Conservation (phyloP, 1,284 basidiomycete species). For the Puccinia horiana region DNA sequence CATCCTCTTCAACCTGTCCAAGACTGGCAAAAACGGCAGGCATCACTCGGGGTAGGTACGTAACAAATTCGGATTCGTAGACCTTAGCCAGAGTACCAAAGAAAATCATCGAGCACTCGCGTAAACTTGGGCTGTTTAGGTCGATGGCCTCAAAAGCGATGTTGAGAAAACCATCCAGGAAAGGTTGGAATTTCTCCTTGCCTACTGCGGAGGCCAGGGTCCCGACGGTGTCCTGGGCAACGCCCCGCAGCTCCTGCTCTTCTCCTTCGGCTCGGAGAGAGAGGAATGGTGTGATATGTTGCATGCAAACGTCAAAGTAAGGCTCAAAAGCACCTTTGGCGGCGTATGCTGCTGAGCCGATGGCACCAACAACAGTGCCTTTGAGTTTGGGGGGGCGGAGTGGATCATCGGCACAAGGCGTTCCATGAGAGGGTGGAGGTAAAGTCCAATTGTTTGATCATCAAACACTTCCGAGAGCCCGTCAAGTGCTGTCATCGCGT, state of each 20-base stretch:
- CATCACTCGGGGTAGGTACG: conserved; percentile 81
- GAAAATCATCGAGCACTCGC: conserved; percentile 97
- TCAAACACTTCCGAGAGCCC: conserved; percentile 93
- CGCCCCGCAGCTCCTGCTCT: conserved; percentile 85
- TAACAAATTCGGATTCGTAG: conserved; percentile 89
- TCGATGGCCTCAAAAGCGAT: conserved; percentile 88
- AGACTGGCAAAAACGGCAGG: conserved; percentile 82
- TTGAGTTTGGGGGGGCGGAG: conserved; percentile 83
- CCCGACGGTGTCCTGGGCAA: conserved; percentile 96
- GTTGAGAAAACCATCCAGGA: conserved; percentile 93
- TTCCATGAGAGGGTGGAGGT: conserved; percentile 94
- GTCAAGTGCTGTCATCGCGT: conserved; percentile 94
- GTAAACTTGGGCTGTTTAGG: conserved; percentile 80
- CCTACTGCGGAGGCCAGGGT: conserved; percentile 98
- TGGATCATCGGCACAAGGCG: conserved; percentile 85
- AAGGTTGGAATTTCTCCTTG: conserved; percentile 88
- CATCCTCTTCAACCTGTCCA: conserved; percentile 66
- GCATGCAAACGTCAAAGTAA: conserved; percentile 93
- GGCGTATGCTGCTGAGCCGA: conserved; percentile 97
- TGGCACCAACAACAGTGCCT: conserved; percentile 93
- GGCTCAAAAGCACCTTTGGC: conserved; percentile 88
- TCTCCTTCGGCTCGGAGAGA: conserved; percentile 83
- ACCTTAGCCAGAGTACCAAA: conserved; percentile 97
- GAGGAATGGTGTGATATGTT: conserved; percentile 80
- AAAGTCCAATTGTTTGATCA: conserved; percentile 80